A percentile compares a stretch with the other conserved stretches of the same genome.
These are phyloP conservation scores for Pistacia vera DNA, from an alignment of 345 rosid genomes.

Conservation along the genomic window DNA sequence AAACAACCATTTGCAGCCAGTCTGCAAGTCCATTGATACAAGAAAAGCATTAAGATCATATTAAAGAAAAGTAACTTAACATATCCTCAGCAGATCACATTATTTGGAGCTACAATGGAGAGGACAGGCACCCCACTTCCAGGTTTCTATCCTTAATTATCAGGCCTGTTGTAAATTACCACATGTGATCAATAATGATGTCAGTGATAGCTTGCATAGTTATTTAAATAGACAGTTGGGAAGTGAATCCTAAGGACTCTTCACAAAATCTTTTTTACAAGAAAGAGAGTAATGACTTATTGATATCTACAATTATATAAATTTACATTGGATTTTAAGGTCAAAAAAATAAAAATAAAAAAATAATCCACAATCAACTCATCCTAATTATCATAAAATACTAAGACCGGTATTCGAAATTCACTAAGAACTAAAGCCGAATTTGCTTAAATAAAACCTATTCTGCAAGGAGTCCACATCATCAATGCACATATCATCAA, in stretches of 20 bases:
- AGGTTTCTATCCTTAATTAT: neutral
- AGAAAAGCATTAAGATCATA: neutral
- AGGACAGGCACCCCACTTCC: neutral
- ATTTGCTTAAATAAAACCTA: neutral
- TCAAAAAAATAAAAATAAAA: too few relatives aligned
- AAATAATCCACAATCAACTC: neutral
- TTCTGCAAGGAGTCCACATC: neutral
- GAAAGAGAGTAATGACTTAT: too few relatives aligned
- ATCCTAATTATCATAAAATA: neutral
- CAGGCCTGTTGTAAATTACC: neutral
- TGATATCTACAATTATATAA: too few relatives aligned
- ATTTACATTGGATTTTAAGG: too few relatives aligned
- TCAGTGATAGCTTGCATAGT: too few relatives aligned
- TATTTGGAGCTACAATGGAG: neutral
- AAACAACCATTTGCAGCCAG: constrained; percentile 2
- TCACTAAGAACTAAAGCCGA: neutral
- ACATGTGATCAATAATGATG: too few relatives aligned
- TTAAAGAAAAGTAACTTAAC: neutral
- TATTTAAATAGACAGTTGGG: too few relatives aligned
- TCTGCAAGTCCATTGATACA: constrained; percentile 11
- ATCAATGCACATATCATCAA: neutral
- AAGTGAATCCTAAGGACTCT: neutral
- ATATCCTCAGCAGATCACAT: neutral
- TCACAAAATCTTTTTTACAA: neutral
- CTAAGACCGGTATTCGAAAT: neutral